Base-by-base conservation (phyloP, 1,284 basidiomycete species). In the Rugosomyces carneus region DNA sequence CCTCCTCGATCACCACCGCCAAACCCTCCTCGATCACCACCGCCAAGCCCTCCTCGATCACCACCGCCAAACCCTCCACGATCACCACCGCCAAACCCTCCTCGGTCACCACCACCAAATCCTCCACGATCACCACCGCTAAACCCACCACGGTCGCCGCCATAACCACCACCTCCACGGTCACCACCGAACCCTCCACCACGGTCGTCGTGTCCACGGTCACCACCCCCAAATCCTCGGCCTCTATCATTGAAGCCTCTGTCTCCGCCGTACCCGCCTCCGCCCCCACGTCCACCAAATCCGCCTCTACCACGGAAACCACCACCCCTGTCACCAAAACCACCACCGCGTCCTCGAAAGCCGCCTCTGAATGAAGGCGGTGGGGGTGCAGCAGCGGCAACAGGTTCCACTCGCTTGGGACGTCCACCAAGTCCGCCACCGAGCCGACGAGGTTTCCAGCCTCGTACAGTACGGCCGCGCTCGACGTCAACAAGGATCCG, bases 401-500 rank as follows among this genome's bases (percentile, higher is more conserved):
- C 67, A 6, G 78, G 69, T 49, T 82, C 81, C 5, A 82, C 78
- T 3, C 88, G 87, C 65, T 96, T 96, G n/a, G 91, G 89, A 43
- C 89, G 76, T 10, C 95, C 96, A 16, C 96, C 96, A 19, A 99
- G 76, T 0, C 96, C 96, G 13, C 95, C 96, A 19, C 95, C 96
- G 0, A 99, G 72, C 47, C 93, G 81, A 49, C 89, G 86, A 4
- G 96, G 96, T 62, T 97, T 97, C 96, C 96, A 99, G 5, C 93
- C 96, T 53, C 95, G 85, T 21, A 99, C 96, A 1, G 96, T 99
- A 41, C 95, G 82, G 5, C 96, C 96, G 37, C 96, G 84, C 68
- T 99, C 96, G 44, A 99, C 95, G 62, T 99, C 96, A 42, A 99
- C 95, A 35, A 98, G 75, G 51, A 98, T 93, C 52, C 89, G 78